These are phyloP conservation scores for Dactylellina haptotyla DNA, from an alignment of 2,329 filamentous ascomycete species.

Conservation along the genomic window DNA sequence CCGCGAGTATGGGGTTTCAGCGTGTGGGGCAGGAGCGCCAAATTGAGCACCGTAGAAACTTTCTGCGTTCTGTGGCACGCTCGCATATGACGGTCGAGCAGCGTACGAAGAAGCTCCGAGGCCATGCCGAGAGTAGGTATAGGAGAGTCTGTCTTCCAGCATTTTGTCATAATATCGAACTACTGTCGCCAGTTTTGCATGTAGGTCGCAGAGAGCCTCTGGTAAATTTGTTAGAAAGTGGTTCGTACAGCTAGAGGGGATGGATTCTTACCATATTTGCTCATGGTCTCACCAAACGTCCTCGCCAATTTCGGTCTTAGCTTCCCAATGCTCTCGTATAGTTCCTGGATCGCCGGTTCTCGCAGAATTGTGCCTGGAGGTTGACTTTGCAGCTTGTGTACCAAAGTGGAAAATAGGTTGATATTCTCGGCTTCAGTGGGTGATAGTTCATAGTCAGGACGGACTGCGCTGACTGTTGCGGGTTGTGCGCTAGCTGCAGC, in stretches of 20 bases:
- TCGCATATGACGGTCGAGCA: constrained; percentile 71
- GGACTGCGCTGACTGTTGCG: constrained; percentile 43
- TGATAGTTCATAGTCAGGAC: constrained; percentile 84
- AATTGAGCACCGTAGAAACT: constrained; percentile 75
- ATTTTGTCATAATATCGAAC: constrained; percentile 98
- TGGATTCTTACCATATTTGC: constrained; percentile 80
- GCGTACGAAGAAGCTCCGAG: constrained; percentile 65
- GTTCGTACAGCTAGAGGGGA: constrained; percentile 54
- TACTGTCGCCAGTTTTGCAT: constrained; percentile 93
- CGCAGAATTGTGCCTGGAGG: constrained; percentile 94
- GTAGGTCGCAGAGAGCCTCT: constrained; percentile 93
- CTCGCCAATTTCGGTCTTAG: constrained; percentile 91
- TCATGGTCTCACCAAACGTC: constrained; percentile 99
- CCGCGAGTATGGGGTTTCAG: constrained; percentile 59
- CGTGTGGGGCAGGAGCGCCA: constrained; percentile 63
- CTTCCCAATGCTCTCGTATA: constrained; percentile 96
- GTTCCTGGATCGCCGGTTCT: constrained; percentile 95
- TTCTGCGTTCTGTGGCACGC: constrained; percentile 73
- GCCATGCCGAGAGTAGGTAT: constrained; percentile 85
- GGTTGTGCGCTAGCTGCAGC: constrained; percentile 66
- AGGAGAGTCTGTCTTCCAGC: constrained; percentile 93
- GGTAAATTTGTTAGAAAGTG: constrained; percentile 7
- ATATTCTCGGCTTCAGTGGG: constrained; percentile 97
- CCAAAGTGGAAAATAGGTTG: constrained; percentile 90
- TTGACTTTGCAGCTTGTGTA: constrained; percentile 93